Base-by-base conservation (phyloP, 306 rosid species). In the Prunus mira region DNA sequence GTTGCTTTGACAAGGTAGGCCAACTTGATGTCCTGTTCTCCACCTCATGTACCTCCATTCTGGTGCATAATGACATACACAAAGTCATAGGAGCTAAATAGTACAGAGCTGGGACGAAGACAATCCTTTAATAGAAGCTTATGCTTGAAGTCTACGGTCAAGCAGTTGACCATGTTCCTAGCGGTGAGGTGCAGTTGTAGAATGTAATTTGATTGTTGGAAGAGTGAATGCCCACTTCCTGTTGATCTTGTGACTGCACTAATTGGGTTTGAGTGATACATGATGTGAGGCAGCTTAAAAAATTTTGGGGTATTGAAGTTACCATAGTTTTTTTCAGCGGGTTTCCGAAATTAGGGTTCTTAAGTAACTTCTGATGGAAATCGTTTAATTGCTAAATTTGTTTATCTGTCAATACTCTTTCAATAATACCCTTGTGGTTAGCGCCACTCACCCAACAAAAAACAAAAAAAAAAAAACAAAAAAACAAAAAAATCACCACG, bases 1-100 rank as follows among this genome's bases (percentile, higher is more conserved):
- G 30, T 47, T 55, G 55, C 46, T 75, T 79, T 75, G 46, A 20
- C 79, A 10, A 71, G 69, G 64, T 64, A 12, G 62, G 77, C 71
- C 76, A 9, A 3, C 28, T 13, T 19, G 46, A 51, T 76, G 78
- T n/a, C 28, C 43, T 6, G 12, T 20, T 58, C 17, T 58, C 38
- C 11, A 45, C 65, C 38, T 72, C 15, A 18, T 22, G 52, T 24
- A 58, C 5, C 18, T 22, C 46, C 67, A 41, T 10, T 72, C 22
- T 4, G 49, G 62, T 1, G n/a, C 62, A 5, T 6, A 2, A 70
- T 13, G 65, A 24, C 67, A 2, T 12, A 47, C 17, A 47, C 15
- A 10, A 12, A 10, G 12, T 30, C 27, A 28, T 57, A 22, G 43
- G 18, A 9, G 41, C 43, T 41, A 11, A 38, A 54, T 38, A 0